phyloP scores from a whole-genome alignment of 2,329 filamentous ascomycete species.

The Neopestalotiopsis clavispora region DNA sequence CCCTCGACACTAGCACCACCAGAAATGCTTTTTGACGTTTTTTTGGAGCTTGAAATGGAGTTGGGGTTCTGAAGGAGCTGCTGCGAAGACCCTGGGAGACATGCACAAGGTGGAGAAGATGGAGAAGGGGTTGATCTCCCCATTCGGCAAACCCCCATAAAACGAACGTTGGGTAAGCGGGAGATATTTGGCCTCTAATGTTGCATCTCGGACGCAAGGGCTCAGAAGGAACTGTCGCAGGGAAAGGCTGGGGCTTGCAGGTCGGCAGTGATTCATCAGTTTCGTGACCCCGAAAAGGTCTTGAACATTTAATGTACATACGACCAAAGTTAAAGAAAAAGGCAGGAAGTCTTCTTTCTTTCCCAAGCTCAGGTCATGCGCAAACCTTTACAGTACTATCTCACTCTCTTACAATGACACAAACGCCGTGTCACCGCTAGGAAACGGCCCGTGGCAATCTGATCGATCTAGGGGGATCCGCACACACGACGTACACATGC shows the following conservation, averaged over 20 bases:
- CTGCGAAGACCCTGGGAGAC: conserved; percentile 14
- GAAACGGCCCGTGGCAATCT: conserved; percentile 7
- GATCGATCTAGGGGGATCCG: background rate
- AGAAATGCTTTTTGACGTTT: background rate
- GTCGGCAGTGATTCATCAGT: background rate
- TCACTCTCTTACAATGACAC: background rate
- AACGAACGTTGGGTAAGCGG: background rate
- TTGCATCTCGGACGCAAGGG: background rate
- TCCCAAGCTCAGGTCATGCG: background rate
- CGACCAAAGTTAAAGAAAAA: too few species aligned
- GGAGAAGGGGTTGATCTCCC: conserved; percentile 11
- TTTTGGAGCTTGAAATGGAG: conserved; percentile 2
- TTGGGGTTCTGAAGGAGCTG: conserved; percentile 1
- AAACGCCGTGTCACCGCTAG: conserved; percentile 3
- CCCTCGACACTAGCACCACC: background rate
- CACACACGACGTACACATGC: background rate
- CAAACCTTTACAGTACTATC: background rate
- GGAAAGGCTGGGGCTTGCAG: background rate
- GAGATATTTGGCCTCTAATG: conserved; percentile 1
- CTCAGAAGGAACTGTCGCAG: background rate
- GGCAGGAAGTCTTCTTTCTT: background rate
- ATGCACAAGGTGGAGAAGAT: conserved; percentile 9
- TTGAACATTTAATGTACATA: background rate
- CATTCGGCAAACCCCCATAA: conserved; percentile 7
- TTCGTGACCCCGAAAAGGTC: background rate